Conservation (phyloP, 495 filamentous ascomycete species). For the Daldinia childiae region DNA sequence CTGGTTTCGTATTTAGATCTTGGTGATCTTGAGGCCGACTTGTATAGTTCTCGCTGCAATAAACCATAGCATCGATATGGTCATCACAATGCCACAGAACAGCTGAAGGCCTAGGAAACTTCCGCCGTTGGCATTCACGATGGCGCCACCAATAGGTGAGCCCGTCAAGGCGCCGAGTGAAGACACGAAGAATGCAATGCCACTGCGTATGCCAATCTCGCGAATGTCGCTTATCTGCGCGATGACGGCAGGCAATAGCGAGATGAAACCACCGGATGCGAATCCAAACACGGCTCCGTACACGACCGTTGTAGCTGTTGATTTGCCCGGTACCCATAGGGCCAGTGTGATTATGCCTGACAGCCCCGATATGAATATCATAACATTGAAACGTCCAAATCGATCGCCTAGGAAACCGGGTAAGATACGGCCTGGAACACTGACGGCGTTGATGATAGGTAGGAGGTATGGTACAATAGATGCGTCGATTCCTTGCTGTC, state of each 20-base stretch:
- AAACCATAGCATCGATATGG: slow-evolving; percentile 61
- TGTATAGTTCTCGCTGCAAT: slow-evolving; percentile 54
- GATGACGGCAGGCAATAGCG: slow-evolving; percentile 64
- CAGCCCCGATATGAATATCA: slow-evolving; percentile 68
- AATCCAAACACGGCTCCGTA: slow-evolving; percentile 78
- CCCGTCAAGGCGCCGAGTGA: slow-evolving; percentile 73
- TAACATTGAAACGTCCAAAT: slow-evolving; percentile 77
- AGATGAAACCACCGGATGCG: slow-evolving; percentile 75
- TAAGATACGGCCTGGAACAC: slow-evolving; percentile 76
- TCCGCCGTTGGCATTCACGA: slow-evolving; percentile 65
- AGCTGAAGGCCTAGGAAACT: slow-evolving; percentile 68
- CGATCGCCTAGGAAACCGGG: slow-evolving; percentile 78
- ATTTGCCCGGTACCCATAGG: slow-evolving; percentile 69
- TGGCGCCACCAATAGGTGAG: slow-evolving; percentile 76
- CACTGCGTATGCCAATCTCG: slow-evolving; percentile 78
- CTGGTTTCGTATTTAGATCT: slow-evolving; percentile 40
- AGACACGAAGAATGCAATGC: slow-evolving; percentile 69
- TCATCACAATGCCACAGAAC: slow-evolving; percentile 71
- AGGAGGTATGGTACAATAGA: slow-evolving; percentile 71
- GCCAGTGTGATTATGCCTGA: slow-evolving; percentile 72
- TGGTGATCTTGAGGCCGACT: slow-evolving; percentile 52
- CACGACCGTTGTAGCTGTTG: slow-evolving; percentile 69
- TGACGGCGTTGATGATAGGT: slow-evolving; percentile 76
- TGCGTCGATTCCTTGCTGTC: slow-evolving; percentile 66
- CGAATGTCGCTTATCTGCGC: slow-evolving; percentile 78